Percentiles rank a stretch among this genome's conserved stretches.
These are phyloP conservation scores for Verticillium alfalfae DNA, from an alignment of 2,329 filamentous ascomycete genomes.

Conservation along the genomic window DNA sequence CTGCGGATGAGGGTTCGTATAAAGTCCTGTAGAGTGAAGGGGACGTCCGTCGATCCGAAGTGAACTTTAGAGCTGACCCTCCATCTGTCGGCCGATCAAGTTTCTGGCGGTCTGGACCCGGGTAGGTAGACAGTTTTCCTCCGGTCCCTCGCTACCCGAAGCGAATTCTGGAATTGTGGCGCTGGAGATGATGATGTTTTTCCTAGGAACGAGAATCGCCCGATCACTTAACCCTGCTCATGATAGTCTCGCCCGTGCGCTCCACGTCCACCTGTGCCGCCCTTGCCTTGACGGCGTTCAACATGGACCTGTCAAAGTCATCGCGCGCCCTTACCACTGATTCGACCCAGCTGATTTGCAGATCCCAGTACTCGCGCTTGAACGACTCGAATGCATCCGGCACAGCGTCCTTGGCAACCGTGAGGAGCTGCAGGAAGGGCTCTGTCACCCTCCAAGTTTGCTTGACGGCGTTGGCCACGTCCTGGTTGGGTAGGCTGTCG, in stretches of 20 bases:
- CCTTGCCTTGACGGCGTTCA: slow-evolving; percentile 80
- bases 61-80: background rate
- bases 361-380: slow-evolving; percentile 85
- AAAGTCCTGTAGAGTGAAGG: too few relatives aligned
- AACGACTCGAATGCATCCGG: slow-evolving; percentile 77
- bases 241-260: slow-evolving; percentile 82
- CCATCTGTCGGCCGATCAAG: background rate
- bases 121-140: background rate
- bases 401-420: slow-evolving; percentile 66
- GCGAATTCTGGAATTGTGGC: background rate
- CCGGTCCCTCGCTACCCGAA: background rate
- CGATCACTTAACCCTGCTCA: slow-evolving; percentile 80
- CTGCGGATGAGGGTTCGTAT: too few relatives aligned
- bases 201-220: background rate
- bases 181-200: background rate
- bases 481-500: slow-evolving; percentile 61
- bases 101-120: background rate
- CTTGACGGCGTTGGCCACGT: slow-evolving; percentile 71
- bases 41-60: background rate
- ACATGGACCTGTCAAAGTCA: slow-evolving; percentile 87
- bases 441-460: slow-evolving; percentile 90
- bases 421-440: slow-evolving; percentile 73
- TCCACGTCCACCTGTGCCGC: slow-evolving; percentile 82
- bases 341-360: slow-evolving; percentile 94
- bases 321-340: slow-evolving; percentile 80